Base-by-base conservation (phyloP, 2,329 filamentous ascomycete species). In the Aciculosporium take region DNA sequence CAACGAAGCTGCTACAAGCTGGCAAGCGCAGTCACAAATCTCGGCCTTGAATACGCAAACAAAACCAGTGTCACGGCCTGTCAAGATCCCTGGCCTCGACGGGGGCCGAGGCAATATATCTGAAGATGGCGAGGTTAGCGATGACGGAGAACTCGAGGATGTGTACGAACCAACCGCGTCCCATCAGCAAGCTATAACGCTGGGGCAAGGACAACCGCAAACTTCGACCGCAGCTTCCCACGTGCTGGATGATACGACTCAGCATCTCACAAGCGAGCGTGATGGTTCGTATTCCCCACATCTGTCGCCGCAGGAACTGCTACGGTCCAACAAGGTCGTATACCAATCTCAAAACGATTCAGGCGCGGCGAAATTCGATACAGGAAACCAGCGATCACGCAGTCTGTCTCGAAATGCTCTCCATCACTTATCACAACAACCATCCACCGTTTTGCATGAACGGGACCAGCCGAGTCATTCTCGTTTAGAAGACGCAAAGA, bases 111-210 rank as follows among this genome's bases (percentile, higher is more conserved):
- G 47, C 24, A 48, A 49, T 6, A 51, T 53, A 29, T 49, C 53
- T 36, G 84, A 91, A 53, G 84, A 93, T 52, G 84, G 82, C 13
- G 85, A 93, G 56, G 57, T 91, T 24, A 83, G 76, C 47, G 84
- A 89, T 51, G 73, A 69, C 15, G 41, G 40, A 31, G 77, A 81
- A 50, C 67, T 71, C 37, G 71, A 76, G 38, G 71, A 76, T 49
- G 51, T 70, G 2, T 76, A 76, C 46, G 69, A 74, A 37, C 65
- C 69, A 8, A 44, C 40, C 12, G 47, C 49, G 13, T 38, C 41
- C 15, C 29, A 30, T 8, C 33, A 37, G 15, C 33, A 37, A 25
- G 8, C 24, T 15, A 25, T 13, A 24, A 8, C 7, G 4, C 8
- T n/a, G 7, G 21, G 23, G n/a, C 23, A 21, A 34, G 21, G 12